A percentile compares a stretch with the other conserved stretches of the same genome.
Evolutionary conservation across 495 filamentous ascomycete species (phyloP).

Genomic region (Talaromyces adpressus): DNA sequence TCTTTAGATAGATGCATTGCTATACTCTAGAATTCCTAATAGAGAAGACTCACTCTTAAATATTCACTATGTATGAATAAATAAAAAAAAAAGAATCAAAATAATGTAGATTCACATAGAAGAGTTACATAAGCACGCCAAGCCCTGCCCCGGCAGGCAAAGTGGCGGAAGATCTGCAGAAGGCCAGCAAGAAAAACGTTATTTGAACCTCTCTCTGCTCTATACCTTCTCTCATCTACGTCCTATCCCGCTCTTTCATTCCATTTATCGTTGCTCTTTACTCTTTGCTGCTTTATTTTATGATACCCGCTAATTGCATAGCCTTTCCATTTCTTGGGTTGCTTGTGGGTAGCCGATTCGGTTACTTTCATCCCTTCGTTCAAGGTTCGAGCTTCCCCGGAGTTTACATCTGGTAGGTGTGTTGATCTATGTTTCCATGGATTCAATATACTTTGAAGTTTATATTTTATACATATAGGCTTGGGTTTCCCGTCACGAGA

Average conservation of each 20-base stretch:
- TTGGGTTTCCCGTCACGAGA: neutral
- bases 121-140: slow-evolving; percentile 1
- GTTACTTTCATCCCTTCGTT: neutral
- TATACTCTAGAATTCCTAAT: neutral
- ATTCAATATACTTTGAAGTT: neutral
- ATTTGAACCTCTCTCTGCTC: neutral
- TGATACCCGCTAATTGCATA: neutral
- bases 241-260: neutral
- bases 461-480: neutral
- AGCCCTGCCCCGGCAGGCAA: neutral
- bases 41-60: neutral
- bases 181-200: slow-evolving; percentile 3
- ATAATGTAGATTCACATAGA: neutral
- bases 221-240: neutral
- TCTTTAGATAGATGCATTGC: neutral
- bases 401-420: neutral
- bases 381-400: neutral
- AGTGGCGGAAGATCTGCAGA: neutral
- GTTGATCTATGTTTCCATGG: neutral
- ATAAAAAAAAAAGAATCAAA: too few relatives aligned
- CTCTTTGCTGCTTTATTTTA: neutral
- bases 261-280: neutral
- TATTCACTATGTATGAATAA: neutral
- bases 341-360: neutral
- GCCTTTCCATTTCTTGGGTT: neutral